Conservation (phyloP, 2,329 filamentous ascomycete genomes). For the Geosmithia putterillii region DNA sequence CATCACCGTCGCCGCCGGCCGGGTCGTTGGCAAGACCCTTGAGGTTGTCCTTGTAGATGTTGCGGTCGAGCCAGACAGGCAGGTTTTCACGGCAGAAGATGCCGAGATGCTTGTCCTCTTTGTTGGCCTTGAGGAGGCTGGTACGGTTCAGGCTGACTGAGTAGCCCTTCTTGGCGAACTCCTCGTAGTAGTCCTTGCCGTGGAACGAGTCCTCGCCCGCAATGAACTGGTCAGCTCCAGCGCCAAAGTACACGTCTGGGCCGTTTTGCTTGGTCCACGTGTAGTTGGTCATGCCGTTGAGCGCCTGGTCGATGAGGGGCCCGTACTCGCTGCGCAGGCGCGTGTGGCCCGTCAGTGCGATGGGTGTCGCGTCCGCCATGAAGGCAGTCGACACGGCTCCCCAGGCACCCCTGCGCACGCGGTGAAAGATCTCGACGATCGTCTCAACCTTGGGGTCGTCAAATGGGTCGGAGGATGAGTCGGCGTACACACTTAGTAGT, state of each 20-base stretch:
- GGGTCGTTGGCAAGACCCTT: slow-evolving; percentile 55
- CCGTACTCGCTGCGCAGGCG: slow-evolving; percentile 57
- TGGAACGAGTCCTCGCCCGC: slow-evolving; percentile 51
- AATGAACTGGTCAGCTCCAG: slow-evolving; percentile 72
- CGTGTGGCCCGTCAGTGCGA: slow-evolving; percentile 61
- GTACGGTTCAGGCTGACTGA: slow-evolving; percentile 64
- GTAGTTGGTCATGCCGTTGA: slow-evolving; percentile 68
- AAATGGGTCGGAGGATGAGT: slow-evolving; percentile 59
- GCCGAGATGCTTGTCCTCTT: slow-evolving; percentile 54
- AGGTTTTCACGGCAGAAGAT: slow-evolving; percentile 67
- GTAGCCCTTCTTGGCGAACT: slow-evolving; percentile 64
- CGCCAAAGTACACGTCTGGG: slow-evolving; percentile 73
- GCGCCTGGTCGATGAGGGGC: slow-evolving; percentile 61
- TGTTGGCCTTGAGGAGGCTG: slow-evolving; percentile 44
- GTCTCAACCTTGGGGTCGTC: slow-evolving; percentile 83
- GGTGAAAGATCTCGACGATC: slow-evolving; percentile 65
- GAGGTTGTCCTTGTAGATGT: slow-evolving; percentile 65
- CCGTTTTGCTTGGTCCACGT: slow-evolving; percentile 65
- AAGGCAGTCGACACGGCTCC: slow-evolving; percentile 69
- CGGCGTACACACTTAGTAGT: slow-evolving; percentile 52
- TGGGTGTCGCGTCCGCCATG: slow-evolving; percentile 72
- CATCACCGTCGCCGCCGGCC: slow-evolving; percentile 48
- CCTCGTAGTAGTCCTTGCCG: slow-evolving; percentile 67
- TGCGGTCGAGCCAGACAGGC: slow-evolving; percentile 78
- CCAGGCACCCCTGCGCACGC: slow-evolving; percentile 50